Evolutionary conservation across 2,329 filamentous ascomycete species (phyloP), one percentile per base, ranked within the genome.

Genomic region (Xylariales sp.): DNA sequence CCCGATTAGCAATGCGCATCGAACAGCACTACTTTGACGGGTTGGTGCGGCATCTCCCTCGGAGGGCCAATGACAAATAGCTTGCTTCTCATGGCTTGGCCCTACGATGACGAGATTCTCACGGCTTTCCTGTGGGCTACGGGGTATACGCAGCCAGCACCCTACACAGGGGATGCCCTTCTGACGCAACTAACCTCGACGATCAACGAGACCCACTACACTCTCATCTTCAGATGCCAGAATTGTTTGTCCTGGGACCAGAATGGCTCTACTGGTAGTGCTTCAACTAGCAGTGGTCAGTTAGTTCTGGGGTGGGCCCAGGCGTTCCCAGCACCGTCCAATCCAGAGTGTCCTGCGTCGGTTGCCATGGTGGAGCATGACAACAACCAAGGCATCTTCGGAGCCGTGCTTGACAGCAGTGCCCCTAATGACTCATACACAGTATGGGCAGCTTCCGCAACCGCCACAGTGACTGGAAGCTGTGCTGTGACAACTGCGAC

Each of bases 221-320:
- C 74, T 33, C 55, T 84, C 35, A 71, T 84, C n/a, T 86, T 83
- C 63, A 71, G 78, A 34, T 86, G 82, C 60, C 60, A 80, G 49
- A 68, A 70, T 49, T 80, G 76, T 56, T 63, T 78, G 16, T 52
- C 64, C 1, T 80, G 76, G 71, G 61, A 73, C 49, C 66, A 77
- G 29, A 64, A 69, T 19, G 71, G 70, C 3, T 61, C 63, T 25
- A 62, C 59, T 1, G 65, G 65, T 1, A 64, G 61, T 3, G 64
- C 65, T 2, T 64, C 64, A 4, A 78, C 75, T 10, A 70, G 61
- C 33, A 51, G 48, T 3, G 69, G 69, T 1, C 49, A 54, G 14
- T 56, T 74, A 11, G 58, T 78, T 19, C 58, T 82, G 14, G 79
- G 78, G 6, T 81, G 76, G 65, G 76, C 74, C 5, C 71, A 78